These are phyloP conservation scores for Ophiostoma pallidulum DNA, from an alignment of 2,329 filamentous ascomycete species.

Conservation along the genomic window DNA sequence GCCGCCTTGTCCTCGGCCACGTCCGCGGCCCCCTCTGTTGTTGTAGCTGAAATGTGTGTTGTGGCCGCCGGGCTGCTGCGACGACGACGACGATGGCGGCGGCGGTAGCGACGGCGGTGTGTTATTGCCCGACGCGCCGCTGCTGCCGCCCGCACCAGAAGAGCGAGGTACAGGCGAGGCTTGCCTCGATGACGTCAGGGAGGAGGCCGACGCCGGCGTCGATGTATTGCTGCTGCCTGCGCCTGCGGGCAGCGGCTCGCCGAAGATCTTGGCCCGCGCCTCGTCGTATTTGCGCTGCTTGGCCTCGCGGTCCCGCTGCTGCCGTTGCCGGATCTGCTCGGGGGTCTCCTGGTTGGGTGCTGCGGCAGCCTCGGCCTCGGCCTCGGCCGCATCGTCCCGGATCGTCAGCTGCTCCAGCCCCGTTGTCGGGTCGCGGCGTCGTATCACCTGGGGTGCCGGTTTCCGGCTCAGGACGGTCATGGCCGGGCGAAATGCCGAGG, in stretches of 20 bases:
- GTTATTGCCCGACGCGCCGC: neutral
- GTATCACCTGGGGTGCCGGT: conserved; percentile 50
- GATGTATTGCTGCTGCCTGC: neutral
- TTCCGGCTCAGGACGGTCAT: conserved; percentile 82
- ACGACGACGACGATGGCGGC: no score
- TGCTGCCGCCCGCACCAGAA: neutral
- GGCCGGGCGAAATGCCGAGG: conserved; percentile 65
- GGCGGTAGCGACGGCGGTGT: no score
- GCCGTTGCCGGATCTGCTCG: conserved; percentile 69
- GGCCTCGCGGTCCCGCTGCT: conserved; percentile 73
- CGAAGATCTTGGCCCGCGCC: conserved; percentile 78
- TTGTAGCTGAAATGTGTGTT: no score
- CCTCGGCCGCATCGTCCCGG: conserved; percentile 51
- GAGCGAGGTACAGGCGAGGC: conserved; percentile 6
- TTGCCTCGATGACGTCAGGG: conserved; percentile 8
- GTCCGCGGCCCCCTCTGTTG: conserved; percentile 38
- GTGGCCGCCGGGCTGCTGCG: neutral
- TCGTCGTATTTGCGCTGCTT: conserved; percentile 88
- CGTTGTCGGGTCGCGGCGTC: conserved; percentile 46
- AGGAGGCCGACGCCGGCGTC: neutral
- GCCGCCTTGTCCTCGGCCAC: conserved; percentile 32
- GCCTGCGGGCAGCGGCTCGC: conserved; percentile 31
- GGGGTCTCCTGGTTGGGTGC: conserved; percentile 56
- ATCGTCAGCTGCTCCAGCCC: conserved; percentile 35
- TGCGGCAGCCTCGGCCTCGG: conserved; percentile 58